Conservation (phyloP, 768 basidiomycete species). For the Royoungia palumana region DNA sequence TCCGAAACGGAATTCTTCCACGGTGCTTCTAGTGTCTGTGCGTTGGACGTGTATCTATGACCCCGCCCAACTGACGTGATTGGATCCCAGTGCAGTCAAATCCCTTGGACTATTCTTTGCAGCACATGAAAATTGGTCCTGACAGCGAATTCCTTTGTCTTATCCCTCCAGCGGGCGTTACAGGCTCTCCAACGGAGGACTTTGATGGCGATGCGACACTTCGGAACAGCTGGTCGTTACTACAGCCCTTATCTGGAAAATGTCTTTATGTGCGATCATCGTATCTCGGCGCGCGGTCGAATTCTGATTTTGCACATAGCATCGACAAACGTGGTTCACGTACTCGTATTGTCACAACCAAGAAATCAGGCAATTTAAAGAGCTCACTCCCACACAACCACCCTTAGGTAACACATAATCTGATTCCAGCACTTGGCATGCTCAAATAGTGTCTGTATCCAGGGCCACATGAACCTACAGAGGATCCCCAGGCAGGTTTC, state of each 20-base stretch:
- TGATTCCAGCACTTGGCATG: constrained; percentile 15
- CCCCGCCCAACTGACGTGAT: constrained; percentile 12
- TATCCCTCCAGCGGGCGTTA: constrained; percentile 61
- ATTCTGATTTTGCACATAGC: constrained; percentile 46
- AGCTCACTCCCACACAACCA: constrained; percentile 61
- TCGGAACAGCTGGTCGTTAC: constrained; percentile 76
- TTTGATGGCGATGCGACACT: constrained; percentile 60
- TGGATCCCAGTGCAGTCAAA: constrained; percentile 20
- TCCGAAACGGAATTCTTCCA: constrained; percentile 37
- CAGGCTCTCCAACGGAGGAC: constrained; percentile 46
- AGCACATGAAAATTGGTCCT: constrained; percentile 72
- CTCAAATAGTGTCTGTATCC: constrained; percentile 23
- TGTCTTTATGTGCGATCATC: constrained; percentile 77
- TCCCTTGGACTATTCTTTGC: constrained; percentile 49
- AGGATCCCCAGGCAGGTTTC: constrained; percentile 74
- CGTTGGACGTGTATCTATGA: constrained; percentile 27
- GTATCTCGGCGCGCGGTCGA: constrained; percentile 24
- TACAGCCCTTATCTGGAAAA: constrained; percentile 72
- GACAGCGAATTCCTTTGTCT: constrained; percentile 72
- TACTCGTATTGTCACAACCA: constrained; percentile 95
- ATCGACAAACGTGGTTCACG: constrained; percentile 93
- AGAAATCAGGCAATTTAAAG: constrained; percentile 95
- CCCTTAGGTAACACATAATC: constrained; percentile 53
- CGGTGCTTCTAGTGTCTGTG: constrained; percentile 33
- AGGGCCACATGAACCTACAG: constrained; percentile 77